Percentiles rank a stretch among this genome's conserved stretches.
phyloP scores from a whole-genome alignment of 768 basidiomycete genomes.

The Russula sp. region DNA sequence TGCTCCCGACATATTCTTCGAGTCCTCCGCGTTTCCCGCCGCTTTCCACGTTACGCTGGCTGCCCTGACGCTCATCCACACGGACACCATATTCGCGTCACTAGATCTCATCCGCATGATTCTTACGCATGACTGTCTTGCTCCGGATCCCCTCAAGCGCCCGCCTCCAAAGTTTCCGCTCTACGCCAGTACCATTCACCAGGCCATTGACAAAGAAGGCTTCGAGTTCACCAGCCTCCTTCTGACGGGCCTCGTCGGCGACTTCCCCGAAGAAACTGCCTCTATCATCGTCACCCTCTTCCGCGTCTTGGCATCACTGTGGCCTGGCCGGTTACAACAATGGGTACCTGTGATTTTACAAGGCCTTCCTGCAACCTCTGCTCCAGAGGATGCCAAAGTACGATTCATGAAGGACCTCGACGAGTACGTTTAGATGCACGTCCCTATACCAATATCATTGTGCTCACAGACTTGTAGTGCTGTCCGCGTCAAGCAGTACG shows the following conservation, averaged over 20 bases:
- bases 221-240: conserved; percentile 61
- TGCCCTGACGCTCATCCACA: conserved; percentile 74
- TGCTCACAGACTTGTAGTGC: conserved; percentile 42
- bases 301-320: conserved; percentile 57
- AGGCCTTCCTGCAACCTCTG: conserved; percentile 54
- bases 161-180: conserved; percentile 54
- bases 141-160: conserved; percentile 35
- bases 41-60: conserved; percentile 73
- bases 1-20: conserved; percentile 72
- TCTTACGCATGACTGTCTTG: conserved; percentile 67
- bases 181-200: conserved; percentile 58
- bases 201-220: conserved; percentile 64
- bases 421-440: conserved; percentile 45
- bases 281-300: conserved; percentile 73
- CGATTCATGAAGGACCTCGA: conserved; percentile 71
- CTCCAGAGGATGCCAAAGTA: conserved; percentile 59
- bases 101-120: conserved; percentile 76
- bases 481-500: conserved; percentile 56
- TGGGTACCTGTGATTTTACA: conserved; percentile 74
- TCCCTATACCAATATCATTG: conserved; percentile 2
- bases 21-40: conserved; percentile 68
- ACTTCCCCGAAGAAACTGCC: conserved; percentile 83
- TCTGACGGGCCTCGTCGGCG: conserved; percentile 72
- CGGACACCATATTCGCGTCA: conserved; percentile 75
- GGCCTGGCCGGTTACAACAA: conserved; percentile 58